phyloP scores from a whole-genome alignment of 2,329 filamentous ascomycete species.

The Stemphylium vesicarium region DNA sequence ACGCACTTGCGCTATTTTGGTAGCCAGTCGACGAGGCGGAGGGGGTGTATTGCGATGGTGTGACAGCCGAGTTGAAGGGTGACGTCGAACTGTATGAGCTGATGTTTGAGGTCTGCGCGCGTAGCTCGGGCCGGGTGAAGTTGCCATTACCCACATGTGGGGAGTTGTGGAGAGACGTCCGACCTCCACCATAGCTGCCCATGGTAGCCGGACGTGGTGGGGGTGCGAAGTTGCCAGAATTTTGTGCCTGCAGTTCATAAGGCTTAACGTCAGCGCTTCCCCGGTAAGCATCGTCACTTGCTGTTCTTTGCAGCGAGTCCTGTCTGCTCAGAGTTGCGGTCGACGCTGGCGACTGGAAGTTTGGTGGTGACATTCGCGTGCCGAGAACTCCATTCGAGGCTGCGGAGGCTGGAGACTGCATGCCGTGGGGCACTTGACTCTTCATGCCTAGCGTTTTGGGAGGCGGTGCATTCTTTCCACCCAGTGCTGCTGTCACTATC shows the following conservation, averaged over 20 bases:
- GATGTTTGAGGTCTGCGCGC: slow-evolving; percentile 45
- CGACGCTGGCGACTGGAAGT: slow-evolving; percentile 41
- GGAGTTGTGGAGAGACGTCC: slow-evolving; percentile 44
- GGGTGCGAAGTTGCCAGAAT: slow-evolving; percentile 44
- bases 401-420: slow-evolving; percentile 44
- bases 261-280: slow-evolving; percentile 40
- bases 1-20: slow-evolving; percentile 51
- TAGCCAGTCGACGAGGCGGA: slow-evolving; percentile 53
- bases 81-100: slow-evolving; percentile 45
- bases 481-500: slow-evolving; percentile 50
- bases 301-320: slow-evolving; percentile 41
- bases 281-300: slow-evolving; percentile 48
- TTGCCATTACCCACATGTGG: slow-evolving; percentile 45
- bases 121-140: slow-evolving; percentile 45
- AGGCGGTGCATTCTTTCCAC: slow-evolving; percentile 35
- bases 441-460: slow-evolving; percentile 26
- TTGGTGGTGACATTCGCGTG: slow-evolving; percentile 46
- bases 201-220: slow-evolving; percentile 45
- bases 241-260: slow-evolving; percentile 45
- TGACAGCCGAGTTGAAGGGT: slow-evolving; percentile 43
- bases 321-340: slow-evolving; percentile 36
- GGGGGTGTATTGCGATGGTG: slow-evolving; percentile 57
- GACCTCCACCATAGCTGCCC: slow-evolving; percentile 39
- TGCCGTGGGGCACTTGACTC: slow-evolving; percentile 24
- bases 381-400: slow-evolving; percentile 28